Percentiles rank a stretch among this genome's conserved stretches.
Evolutionary conservation across 306 rosid genomes (phyloP).

Genomic region (Glycine tomentella): DNA sequence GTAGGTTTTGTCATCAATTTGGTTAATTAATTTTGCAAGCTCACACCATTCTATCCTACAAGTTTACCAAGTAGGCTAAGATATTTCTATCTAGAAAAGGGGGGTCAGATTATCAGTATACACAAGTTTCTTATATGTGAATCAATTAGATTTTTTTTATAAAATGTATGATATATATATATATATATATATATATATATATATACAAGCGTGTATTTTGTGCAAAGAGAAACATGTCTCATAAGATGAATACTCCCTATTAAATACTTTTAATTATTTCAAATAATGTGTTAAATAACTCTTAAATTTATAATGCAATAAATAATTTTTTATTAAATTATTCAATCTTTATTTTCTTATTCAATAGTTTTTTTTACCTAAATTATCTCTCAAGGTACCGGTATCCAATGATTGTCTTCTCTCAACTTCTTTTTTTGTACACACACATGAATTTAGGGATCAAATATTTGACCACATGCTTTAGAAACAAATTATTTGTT

Average conservation of each 20-base stretch:
- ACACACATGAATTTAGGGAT: too few species aligned
- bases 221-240: neutral
- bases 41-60: constrained; percentile 19
- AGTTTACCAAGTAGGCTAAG: neutral
- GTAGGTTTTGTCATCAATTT: neutral
- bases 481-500: too few species aligned
- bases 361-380: too few species aligned
- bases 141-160: neutral
- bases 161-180: neutral
- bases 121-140: neutral
- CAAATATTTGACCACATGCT: too few species aligned
- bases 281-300: neutral
- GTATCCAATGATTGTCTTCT: too few species aligned
- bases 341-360: neutral
- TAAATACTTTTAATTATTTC: neutral
- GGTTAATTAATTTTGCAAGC: constrained; percentile 32
- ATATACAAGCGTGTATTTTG: neutral
- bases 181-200: too few species aligned
- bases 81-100: constrained; percentile 4
- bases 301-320: neutral
- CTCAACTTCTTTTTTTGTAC: too few species aligned
- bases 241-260: neutral
- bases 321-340: neutral
- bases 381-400: too few species aligned
- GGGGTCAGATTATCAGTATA: neutral